Base-by-base conservation (phyloP, 352 stramenopile species). In the Phytophthora vignae region DNA sequence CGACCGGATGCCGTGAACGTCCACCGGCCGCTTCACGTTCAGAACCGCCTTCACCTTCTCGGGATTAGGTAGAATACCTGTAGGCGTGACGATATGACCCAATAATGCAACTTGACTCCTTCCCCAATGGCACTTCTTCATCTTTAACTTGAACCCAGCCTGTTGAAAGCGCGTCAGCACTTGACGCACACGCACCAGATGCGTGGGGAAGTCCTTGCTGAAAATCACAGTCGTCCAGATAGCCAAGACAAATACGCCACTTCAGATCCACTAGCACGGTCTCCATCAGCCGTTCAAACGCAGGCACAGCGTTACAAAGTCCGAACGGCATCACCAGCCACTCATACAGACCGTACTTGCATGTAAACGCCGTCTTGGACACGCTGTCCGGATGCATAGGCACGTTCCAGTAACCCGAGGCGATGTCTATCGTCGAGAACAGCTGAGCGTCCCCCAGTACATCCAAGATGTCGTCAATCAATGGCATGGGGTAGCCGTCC, bases 391-490 rank as follows among this genome's bases (percentile, higher is more conserved):
- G n/a, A 2, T 38, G 12, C 58, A 65, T 56, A 0, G 58, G 33
- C 1, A 40, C 33, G 9, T 40, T 55, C 38, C 56, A 63, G 1
- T 55, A 63, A 0, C 56, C 56, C 0, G 38, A 63, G 1, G 46
- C 29, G 9, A 40, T 40, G 1, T 64, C 57, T 25, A 46, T 64
- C 1, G 42, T 67, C 12, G 60, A 60, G 33, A 67, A 60, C 12
- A 67, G 29, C 9, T 40, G 25, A 21, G 19, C 46, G 9, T 56
- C 53, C 5, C 19, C 63, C 4, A 53, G 48, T 1, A 70, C 63
- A 3, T 64, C 55, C 6, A 60, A n/a, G 15, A 70, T 70, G n/a
- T 70, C 63, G 17, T 70, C 55, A 33, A 70, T 64, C 2, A 70
- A 25, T 0, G 63, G 46, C 48, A 64, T 64, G 0, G 55, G 31